Evolutionary conservation across 176 grass and related monocot genomes (phyloP), one percentile per base, ranked within the genome.

Genomic region (Echinochloa phyllopogon): DNA sequence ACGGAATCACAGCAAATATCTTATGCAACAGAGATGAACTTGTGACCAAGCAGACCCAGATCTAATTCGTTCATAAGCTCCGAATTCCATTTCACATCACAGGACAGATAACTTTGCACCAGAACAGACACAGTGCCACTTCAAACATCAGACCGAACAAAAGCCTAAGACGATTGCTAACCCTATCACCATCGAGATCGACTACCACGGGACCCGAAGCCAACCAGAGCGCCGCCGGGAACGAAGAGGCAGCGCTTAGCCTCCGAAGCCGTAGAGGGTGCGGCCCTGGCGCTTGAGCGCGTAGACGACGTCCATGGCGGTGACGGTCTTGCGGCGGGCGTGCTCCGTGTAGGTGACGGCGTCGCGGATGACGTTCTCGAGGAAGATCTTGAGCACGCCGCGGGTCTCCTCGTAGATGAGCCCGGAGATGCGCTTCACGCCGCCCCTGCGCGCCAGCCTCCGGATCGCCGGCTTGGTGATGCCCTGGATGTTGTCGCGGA

Each of bases 351-450:
- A 92, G 45, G 87, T 92, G 63, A 94, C 89, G 61, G 92, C 89
- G 84, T 94, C 92, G 47, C 92, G 84, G 81, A 94, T 92, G 72
- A 94, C 89, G 74, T 94, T 89, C 89, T 94, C 89, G 39, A 94
- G 84, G 74, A 94, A 94, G 89, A 94, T 94, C 84, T 94, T 92
- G 67, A 94, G 92, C 65, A 94, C 89, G 52, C 87, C 87, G n/a
- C 84, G 87, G 61, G 84, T 92, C 84, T 94, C 92, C 87, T 94
- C 92, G 81, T 87, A 94, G 72, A 89, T 92, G 12, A 92, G 82
- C 0, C 89, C 87, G 0, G 84, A 85, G 84, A 94, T 94, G 60
- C 89, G 92, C 92, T 94, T 92, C 40, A 94, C 77, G 29, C 92
- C 89, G 12, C 89, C 92, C 12, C 89, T 25, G 10, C 92, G 39